Evolutionary conservation across 176 grass and related monocot genomes (phyloP).

Genomic region (Phyllostachys edulis): DNA sequence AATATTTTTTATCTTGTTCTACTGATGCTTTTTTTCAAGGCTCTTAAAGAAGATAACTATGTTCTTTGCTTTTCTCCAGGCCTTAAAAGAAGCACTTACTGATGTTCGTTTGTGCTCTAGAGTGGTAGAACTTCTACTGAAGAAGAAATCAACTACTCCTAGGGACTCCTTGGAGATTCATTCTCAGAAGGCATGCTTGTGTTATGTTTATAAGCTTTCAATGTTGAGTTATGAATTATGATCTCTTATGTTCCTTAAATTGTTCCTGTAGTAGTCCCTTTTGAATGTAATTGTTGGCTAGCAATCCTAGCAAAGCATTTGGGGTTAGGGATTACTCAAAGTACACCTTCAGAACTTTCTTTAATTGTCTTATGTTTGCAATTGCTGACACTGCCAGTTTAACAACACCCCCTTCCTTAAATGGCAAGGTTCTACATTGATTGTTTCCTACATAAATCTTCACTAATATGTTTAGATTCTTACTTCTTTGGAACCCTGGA

Average conservation of each 20-base stretch:
- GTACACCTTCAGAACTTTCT: neutral
- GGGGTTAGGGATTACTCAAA: neutral
- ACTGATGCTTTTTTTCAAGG: neutral
- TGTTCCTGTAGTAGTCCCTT: neutral
- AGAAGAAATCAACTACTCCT: constrained; percentile 75
- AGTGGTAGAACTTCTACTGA: constrained; percentile 80
- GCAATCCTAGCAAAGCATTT: neutral
- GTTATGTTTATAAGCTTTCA: constrained; percentile 21
- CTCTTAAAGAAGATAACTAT: neutral
- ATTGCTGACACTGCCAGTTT: neutral
- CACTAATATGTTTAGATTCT: neutral
- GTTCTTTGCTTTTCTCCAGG: constrained; percentile 37
- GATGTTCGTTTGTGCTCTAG: constrained; percentile 80
- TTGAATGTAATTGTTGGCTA: neutral
- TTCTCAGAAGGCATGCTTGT: constrained; percentile 80
- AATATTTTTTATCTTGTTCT: constrained; percentile 11
- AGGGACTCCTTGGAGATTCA: constrained; percentile 75
- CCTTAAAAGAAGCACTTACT: constrained; percentile 74
- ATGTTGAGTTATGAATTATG: constrained; percentile 4
- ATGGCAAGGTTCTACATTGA: neutral
- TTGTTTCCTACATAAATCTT: neutral
- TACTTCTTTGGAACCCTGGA: neutral
- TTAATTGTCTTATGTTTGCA: neutral
- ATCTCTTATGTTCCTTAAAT: constrained; percentile 23
- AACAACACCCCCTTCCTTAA: neutral